Evolutionary conservation across 192 early-diverging fungal genomes (phyloP).

Genomic region (Pilaira anomala): DNA sequence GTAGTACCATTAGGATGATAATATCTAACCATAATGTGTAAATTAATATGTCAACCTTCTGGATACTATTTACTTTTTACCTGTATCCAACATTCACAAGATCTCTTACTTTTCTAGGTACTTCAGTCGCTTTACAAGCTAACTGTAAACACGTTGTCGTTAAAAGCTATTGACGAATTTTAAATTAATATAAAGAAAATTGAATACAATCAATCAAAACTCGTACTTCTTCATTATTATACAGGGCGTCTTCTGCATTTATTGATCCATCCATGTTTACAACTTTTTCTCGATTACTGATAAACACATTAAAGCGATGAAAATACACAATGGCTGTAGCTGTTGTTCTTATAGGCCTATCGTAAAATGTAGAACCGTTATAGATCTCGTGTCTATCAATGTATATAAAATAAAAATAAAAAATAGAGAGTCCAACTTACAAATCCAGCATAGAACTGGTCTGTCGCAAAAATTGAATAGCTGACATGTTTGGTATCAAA

Average conservation of each 20-base stretch:
- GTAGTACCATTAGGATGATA: conserved; percentile 27
- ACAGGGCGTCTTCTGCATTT: conserved; percentile 3
- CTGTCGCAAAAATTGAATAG: conserved; percentile 29
- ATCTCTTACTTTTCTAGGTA: conserved; percentile 50
- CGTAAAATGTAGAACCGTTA: too few relatives aligned
- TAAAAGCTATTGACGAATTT: conserved; percentile 39
- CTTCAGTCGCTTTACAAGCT: conserved; percentile 52
- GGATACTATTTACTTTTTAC: conserved; percentile 12
- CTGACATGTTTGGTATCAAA: conserved; percentile 20
- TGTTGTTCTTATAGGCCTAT: conserved; percentile 46
- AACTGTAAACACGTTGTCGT: conserved; percentile 52
- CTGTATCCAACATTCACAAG: conserved; percentile 52
- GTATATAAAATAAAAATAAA: neutral
- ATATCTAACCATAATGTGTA: conserved; percentile 29
- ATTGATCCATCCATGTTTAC: neutral
- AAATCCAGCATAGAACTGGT: conserved; percentile 35
- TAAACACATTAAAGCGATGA: conserved; percentile 47
- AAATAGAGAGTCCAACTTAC: too few relatives aligned
- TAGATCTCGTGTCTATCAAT: neutral
- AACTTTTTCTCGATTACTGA: neutral
- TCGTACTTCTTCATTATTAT: conserved; percentile 26
- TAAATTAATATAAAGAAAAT: neutral
- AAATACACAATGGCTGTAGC: conserved; percentile 50
- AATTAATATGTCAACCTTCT: neutral
- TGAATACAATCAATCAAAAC: neutral